These are phyloP conservation scores for Aegilops tauschii DNA, from an alignment of 176 grass and related monocot species.

Conservation along the genomic window DNA sequence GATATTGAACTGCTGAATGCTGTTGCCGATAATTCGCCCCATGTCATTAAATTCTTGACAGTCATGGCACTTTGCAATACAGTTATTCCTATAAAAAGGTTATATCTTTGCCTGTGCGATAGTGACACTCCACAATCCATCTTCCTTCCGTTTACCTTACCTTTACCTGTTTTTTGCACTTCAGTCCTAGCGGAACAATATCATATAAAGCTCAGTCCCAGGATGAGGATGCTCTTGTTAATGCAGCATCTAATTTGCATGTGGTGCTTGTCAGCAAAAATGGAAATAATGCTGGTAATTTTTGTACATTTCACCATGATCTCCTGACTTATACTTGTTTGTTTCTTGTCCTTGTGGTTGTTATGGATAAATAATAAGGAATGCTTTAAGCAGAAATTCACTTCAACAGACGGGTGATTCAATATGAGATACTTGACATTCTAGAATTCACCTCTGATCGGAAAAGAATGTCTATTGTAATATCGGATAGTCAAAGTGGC, in stretches of 20 bases:
- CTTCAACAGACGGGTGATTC: constrained; percentile 63
- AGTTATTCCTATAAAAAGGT: constrained; percentile 92
- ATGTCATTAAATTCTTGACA: constrained; percentile 84
- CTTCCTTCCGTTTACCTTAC: constrained; percentile 4
- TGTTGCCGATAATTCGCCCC: constrained; percentile 62
- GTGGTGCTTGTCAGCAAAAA: constrained; percentile 84
- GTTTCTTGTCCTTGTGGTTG: constrained; percentile 13
- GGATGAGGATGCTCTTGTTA: constrained; percentile 99
- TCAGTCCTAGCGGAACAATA: constrained; percentile 69
- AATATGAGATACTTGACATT: constrained; percentile 83
- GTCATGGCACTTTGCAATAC: constrained; percentile 97
- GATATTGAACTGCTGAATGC: constrained; percentile 87
- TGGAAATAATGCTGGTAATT: constrained; percentile 69
- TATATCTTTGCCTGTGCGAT: constrained; percentile 9
- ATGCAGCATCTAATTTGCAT: constrained; percentile 80
- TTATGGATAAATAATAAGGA: constrained; percentile 18
- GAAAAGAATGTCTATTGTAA: constrained; percentile 91
- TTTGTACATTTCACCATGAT: background rate
- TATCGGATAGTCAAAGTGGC: constrained; percentile 74
- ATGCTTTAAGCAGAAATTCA: constrained; percentile 62
- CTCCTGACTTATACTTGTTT: constrained; percentile 20
- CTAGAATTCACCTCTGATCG: constrained; percentile 98
- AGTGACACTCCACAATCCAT: background rate
- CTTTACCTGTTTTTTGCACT: constrained; percentile 17
- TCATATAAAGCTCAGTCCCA: constrained; percentile 96